phyloP scores from a whole-genome alignment of 148 eudicot genomes.

The Diospyros lotus region DNA sequence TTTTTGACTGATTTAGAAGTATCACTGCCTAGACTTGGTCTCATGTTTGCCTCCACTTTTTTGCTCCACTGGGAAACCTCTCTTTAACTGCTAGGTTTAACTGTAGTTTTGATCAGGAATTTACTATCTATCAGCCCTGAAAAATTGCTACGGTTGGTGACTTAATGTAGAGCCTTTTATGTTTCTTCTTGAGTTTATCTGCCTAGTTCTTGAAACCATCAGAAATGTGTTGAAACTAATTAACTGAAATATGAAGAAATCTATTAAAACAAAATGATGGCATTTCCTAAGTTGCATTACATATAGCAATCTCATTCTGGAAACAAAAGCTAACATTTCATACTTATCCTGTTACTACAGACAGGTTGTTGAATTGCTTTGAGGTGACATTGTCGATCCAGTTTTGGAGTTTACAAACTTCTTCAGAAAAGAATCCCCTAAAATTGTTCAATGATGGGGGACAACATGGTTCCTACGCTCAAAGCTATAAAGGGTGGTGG shows the following conservation, averaged over 20 bases:
- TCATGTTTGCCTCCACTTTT: neutral
- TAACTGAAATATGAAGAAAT: neutral
- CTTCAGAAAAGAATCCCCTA: neutral
- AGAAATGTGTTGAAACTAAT: neutral
- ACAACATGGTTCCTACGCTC: constrained; percentile 59
- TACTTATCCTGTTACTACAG: neutral
- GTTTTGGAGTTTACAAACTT: neutral
- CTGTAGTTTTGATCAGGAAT: neutral
- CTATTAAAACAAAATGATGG: neutral
- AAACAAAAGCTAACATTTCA: neutral
- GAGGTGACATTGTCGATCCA: neutral
- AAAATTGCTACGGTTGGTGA: neutral
- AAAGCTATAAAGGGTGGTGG: constrained; percentile 82
- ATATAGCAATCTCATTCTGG: neutral
- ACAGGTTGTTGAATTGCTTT: constrained; percentile 10
- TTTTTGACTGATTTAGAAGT: neutral
- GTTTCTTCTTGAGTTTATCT: neutral
- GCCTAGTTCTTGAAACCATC: neutral
- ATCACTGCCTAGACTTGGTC: neutral
- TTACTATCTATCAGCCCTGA: neutral
- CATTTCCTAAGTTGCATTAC: neutral
- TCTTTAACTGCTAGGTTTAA: no score
- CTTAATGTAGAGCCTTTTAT: neutral
- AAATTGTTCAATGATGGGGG: neutral
- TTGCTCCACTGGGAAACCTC: neutral